phyloP scores from a whole-genome alignment of 495 filamentous ascomycete species.

The Lasiosphaeria hispida region DNA sequence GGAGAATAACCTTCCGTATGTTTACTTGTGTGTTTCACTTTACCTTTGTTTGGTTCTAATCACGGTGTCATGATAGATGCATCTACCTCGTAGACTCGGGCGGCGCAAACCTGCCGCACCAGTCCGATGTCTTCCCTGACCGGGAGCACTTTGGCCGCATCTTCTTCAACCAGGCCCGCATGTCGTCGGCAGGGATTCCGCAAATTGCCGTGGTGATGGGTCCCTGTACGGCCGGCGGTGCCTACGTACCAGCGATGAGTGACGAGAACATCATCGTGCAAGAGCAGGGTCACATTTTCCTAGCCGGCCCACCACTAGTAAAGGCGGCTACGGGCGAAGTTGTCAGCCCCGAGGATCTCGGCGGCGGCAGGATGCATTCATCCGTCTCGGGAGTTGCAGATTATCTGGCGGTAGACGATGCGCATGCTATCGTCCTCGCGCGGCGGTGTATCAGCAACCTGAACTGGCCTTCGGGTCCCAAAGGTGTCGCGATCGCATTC shows the following conservation, averaged over 20 bases:
- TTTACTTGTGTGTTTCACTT: conserved; percentile 1
- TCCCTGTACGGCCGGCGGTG: conserved; percentile 92
- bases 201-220: conserved; percentile 98
- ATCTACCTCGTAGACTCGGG: conserved; percentile 97
- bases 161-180: conserved; percentile 98
- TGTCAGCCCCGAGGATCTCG: conserved; percentile 88
- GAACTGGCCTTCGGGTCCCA: conserved; percentile 63
- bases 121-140: conserved; percentile 96
- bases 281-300: conserved; percentile 93
- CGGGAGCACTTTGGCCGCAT: conserved; percentile 94
- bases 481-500: conserved; percentile 26
- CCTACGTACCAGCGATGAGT: conserved; percentile 95
- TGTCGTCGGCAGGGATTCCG: conserved; percentile 79
- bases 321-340: conserved; percentile 96
- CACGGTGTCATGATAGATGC: conserved; percentile 47
- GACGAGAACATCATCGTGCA: conserved; percentile 96
- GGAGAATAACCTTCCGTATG: conserved; percentile 70
- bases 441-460: conserved; percentile 81
- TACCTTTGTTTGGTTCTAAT: conserved; percentile 16
- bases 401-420: conserved; percentile 92
- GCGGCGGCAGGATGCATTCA: conserved; percentile 88
- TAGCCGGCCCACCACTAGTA: conserved; percentile 91
- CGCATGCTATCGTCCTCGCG: conserved; percentile 86
- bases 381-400: conserved; percentile 93
- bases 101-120: conserved; percentile 92